Base-by-base conservation (phyloP, 2,329 filamentous ascomycete species). In the Fusarium annulatum region DNA sequence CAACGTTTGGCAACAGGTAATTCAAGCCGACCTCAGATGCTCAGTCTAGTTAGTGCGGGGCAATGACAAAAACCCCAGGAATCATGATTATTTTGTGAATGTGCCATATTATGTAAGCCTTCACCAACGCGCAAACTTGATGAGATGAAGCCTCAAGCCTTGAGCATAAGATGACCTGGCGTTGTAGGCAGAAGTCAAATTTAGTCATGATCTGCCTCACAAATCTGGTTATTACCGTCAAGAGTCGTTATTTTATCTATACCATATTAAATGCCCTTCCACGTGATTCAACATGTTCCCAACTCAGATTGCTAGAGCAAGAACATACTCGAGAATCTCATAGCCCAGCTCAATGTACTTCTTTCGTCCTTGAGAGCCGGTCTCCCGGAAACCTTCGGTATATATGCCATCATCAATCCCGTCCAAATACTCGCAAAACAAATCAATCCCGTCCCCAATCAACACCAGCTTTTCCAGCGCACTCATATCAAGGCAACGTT, bases 261-360 rank as follows among this genome's bases (percentile, higher is more conserved):
- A 51, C 41, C 56, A 28, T 36, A 16, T n/a, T 11, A 26, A 58
- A 34, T 51, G 9, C 30, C 23, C 34, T 48, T 16, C 30, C 41
- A 36, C 36, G 33, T 28, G 19, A 49, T 36, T 51, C 42, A 30
- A 6, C 41, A n/a, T 48, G 7, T 34, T 46, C 41, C 39, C 21
- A 23, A 33, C 52, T 41, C 39, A 91, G 23, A 90, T 69, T 9
- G 85, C 85, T 23, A 87, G 86, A 16, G 84, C 80, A 28, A 91
- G 78, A 51, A 88, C 86, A 73, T 88, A 88, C 60, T 86, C 85
- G 38, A 92, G 74, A 42, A 91, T 84, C 15, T 84, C 81, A 67
- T 91, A 91, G 15, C 86, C 86, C 56, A 89, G 76, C 48, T 82
- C 80, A 46, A 88, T 82, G 67, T 87, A 89, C 28, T 73, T 73